phyloP scores from a whole-genome alignment of 768 basidiomycete species.

The Tricholoma furcatifolium region DNA sequence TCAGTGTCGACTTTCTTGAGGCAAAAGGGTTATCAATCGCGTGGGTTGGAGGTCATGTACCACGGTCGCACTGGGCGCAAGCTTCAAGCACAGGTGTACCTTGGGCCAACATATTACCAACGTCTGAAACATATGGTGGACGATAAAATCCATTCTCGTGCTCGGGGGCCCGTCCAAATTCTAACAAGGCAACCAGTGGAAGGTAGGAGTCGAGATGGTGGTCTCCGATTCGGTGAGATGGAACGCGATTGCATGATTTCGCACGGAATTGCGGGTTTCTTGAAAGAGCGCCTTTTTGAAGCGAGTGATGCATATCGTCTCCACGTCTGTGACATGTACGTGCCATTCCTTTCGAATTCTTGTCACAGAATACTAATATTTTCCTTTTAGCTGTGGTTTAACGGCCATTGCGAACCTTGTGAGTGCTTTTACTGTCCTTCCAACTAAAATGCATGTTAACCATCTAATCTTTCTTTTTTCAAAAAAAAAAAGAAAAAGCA shows the following conservation, averaged over 20 bases:
- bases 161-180: conserved; percentile 96
- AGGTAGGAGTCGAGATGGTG: conserved; percentile 97
- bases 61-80: conserved; percentile 99
- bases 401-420: conserved; percentile 97
- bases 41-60: conserved; percentile 98
- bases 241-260: conserved; percentile 99
- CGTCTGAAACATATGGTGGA: conserved; percentile 99
- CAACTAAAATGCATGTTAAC: not conserved
- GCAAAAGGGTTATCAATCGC: conserved; percentile 92
- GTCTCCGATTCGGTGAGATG: conserved; percentile 99
- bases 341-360: conserved; percentile 15
- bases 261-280: conserved; percentile 96
- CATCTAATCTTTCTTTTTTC: conserved; percentile 7
- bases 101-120: conserved; percentile 99
- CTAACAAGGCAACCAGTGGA: conserved; percentile 97
- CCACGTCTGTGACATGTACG: conserved; percentile 95
- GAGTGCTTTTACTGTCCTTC: conserved; percentile 27
- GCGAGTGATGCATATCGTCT: conserved; percentile 91
- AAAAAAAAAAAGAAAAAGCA: conserved; percentile 99
- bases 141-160: conserved; percentile 98
- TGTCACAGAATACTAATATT: conserved; percentile 9
- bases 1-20: conserved; percentile 91
- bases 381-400: conserved; percentile 72
- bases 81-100: conserved; percentile 96
- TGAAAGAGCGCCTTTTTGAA: conserved; percentile 96